A percentile compares a stretch with the other conserved stretches of the same genome.
phyloP scores from a whole-genome alignment of 805 yeast species.

The Hagleromyces aurorensis region DNA sequence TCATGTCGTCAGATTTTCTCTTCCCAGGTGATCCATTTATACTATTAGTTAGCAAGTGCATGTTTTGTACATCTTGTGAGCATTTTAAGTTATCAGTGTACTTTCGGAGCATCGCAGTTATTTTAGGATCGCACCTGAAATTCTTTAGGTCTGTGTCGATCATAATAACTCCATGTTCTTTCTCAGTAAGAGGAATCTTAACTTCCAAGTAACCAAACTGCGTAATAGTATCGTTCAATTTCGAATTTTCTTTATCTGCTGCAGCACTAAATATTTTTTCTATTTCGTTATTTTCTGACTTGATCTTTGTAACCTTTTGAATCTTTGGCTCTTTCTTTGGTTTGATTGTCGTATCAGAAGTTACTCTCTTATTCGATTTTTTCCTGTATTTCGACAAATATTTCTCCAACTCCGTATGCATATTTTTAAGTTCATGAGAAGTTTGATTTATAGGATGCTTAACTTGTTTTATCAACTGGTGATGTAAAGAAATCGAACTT shows the following conservation, averaged over 20 bases:
- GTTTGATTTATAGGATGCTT: constrained; percentile 13
- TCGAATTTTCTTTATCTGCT: constrained; percentile 1
- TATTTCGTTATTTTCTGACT: constrained; percentile 1
- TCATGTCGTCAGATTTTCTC: no score
- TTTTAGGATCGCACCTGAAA: constrained; percentile 7
- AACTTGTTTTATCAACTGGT: constrained; percentile 16
- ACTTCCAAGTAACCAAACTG: constrained; percentile 3
- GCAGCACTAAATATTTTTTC: not conserved
- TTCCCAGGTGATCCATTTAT: no score
- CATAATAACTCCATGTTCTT: constrained; percentile 5
- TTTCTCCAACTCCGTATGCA: constrained; percentile 14
- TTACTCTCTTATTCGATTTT: not conserved
- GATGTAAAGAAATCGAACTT: constrained; percentile 16
- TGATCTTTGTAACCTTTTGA: not conserved
- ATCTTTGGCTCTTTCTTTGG: constrained; percentile 5
- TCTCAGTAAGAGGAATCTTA: constrained; percentile 2
- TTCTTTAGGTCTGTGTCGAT: constrained; percentile 12
- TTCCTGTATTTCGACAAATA: no score
- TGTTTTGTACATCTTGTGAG: no score
- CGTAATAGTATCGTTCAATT: constrained; percentile 1
- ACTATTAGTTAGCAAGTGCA: no score
- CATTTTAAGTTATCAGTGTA: no score
- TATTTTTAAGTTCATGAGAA: constrained; percentile 2
- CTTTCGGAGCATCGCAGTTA: no score
- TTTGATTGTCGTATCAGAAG: not conserved